A percentile compares a stretch with the other conserved stretches of the same genome.
Evolutionary conservation across 129 eudicot genomes (phyloP).

Genomic region (Scalesia atractyloides): DNA sequence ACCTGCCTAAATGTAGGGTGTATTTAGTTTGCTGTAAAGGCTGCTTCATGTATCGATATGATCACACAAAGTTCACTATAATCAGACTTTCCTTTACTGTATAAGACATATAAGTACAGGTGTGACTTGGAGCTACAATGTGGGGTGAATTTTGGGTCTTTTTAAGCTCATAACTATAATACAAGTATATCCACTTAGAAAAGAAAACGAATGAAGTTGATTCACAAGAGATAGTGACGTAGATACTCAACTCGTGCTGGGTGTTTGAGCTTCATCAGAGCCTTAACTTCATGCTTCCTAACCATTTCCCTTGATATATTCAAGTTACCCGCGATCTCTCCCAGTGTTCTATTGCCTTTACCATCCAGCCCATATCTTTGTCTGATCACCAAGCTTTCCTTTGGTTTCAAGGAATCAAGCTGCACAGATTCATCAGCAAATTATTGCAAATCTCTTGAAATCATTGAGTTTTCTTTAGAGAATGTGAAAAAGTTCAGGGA

Average conservation of each 20-base stretch:
- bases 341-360: conserved; percentile 86
- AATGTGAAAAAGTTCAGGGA: conserved; percentile 1
- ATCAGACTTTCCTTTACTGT: too few species aligned
- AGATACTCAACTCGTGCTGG: conserved; percentile 89
- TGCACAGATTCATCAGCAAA: conserved; percentile 27
- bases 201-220: conserved; percentile 10
- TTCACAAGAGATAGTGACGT: conserved; percentile 60
- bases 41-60: too few species aligned
- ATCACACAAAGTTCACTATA: too few species aligned
- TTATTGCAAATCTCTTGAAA: background rate
- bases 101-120: too few species aligned
- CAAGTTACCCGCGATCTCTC: conserved; percentile 91
- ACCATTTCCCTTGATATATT: conserved; percentile 98
- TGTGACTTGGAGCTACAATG: conserved; percentile 23
- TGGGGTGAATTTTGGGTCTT: conserved; percentile 31
- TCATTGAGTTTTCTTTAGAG: background rate
- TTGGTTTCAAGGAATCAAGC: conserved; percentile 96
- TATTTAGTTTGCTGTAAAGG: too few species aligned
- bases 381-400: conserved; percentile 94
- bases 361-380: conserved; percentile 99
- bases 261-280: conserved; percentile 97
- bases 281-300: conserved; percentile 91
- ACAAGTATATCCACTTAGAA: conserved; percentile 32
- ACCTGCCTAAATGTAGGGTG: background rate
- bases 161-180: conserved; percentile 45